phyloP scores from a whole-genome alignment of 2,329 filamentous ascomycete species.

The Colletotrichum sp. region DNA sequence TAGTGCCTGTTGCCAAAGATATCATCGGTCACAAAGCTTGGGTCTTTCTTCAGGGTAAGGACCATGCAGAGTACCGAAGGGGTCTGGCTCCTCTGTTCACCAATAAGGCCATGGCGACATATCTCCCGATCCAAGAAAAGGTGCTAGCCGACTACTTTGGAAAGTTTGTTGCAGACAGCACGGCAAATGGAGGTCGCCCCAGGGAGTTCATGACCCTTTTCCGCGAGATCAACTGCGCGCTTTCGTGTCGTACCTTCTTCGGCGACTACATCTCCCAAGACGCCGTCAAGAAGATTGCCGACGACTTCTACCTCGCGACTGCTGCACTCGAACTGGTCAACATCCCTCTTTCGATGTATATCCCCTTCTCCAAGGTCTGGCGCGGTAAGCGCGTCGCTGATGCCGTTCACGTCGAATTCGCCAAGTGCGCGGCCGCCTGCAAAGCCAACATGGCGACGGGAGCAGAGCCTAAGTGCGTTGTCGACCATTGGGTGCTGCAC shows the following conservation, averaged over 20 bases:
- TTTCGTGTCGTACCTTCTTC: conserved; percentile 81
- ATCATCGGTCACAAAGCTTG: conserved; percentile 75
- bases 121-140: conserved; percentile 76
- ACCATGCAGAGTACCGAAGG: conserved; percentile 79
- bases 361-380: conserved; percentile 80
- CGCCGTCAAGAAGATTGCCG: conserved; percentile 74
- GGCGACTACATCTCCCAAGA: conserved; percentile 79
- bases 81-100: conserved; percentile 79
- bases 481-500: conserved; percentile 77
- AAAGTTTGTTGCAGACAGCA: conserved; percentile 67
- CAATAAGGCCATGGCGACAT: conserved; percentile 70
- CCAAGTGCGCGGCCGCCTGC: conserved; percentile 73
- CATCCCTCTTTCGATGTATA: conserved; percentile 70
- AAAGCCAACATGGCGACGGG: conserved; percentile 75
- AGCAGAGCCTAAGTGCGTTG: conserved; percentile 72
- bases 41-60: conserved; percentile 80
- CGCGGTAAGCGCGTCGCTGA: conserved; percentile 77
- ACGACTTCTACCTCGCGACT: conserved; percentile 81
- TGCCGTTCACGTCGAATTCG: conserved; percentile 73
- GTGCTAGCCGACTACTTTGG: conserved; percentile 75
- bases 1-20: conserved; percentile 78
- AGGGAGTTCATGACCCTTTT: conserved; percentile 74
- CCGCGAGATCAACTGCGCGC: conserved; percentile 78
- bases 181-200: conserved; percentile 56
- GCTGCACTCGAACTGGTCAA: conserved; percentile 82